Evolutionary conservation across 1,284 basidiomycete species (phyloP).

Genomic region (Quambalaria eucalypti): DNA sequence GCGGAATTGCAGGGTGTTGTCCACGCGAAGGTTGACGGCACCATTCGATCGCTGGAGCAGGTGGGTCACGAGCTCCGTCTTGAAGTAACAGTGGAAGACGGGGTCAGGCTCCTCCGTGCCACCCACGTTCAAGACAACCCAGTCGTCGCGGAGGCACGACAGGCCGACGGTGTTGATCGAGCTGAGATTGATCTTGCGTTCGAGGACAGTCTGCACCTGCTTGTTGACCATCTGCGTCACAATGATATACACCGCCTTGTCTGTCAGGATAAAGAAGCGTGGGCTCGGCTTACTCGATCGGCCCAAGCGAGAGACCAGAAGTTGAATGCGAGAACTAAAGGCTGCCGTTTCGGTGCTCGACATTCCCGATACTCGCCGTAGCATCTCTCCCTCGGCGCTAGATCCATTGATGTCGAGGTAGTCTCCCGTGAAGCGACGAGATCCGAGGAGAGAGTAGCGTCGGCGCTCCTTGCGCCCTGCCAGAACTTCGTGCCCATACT

Average conservation of each 20-base stretch:
- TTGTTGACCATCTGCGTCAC: constrained; percentile 55
- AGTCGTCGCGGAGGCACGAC: constrained; percentile 87
- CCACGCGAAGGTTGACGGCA: constrained; percentile 57
- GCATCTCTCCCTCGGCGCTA: constrained; percentile 63
- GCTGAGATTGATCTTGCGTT: constrained; percentile 80
- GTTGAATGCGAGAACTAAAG: constrained; percentile 76
- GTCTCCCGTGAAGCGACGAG: constrained; percentile 91
- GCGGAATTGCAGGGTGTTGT: constrained; percentile 54
- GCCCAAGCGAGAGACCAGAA: constrained; percentile 75
- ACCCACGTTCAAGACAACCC: constrained; percentile 60
- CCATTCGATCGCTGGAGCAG: constrained; percentile 73
- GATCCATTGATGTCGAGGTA: constrained; percentile 73
- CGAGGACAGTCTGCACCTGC: constrained; percentile 59
- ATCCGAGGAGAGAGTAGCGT: constrained; percentile 83
- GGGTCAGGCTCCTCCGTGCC: constrained; percentile 81
- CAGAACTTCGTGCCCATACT: constrained; percentile 86
- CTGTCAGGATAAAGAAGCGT: constrained; percentile 78
- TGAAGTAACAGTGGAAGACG: constrained; percentile 81
- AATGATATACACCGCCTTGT: constrained; percentile 78
- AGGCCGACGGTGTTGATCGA: constrained; percentile 76
- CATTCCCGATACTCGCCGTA: constrained; percentile 66
- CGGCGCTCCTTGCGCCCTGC: constrained; percentile 86
- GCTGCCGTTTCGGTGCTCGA: constrained; percentile 44
- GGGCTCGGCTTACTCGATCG: constrained; percentile 88
- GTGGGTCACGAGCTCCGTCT: constrained; percentile 83